phyloP scores from a whole-genome alignment of 345 rosid genomes.

The Salix viminalis region DNA sequence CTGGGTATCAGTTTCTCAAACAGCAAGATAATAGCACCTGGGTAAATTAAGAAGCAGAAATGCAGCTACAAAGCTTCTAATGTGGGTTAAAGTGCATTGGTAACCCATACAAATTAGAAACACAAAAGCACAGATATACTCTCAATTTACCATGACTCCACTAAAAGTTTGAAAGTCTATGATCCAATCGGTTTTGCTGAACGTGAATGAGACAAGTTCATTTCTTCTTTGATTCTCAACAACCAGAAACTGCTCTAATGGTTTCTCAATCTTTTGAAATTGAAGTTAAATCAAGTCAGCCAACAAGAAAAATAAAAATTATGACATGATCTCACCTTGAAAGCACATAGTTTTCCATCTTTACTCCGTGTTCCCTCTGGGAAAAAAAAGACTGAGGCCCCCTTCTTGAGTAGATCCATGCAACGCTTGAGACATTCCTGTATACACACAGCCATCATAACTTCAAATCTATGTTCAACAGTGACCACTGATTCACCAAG shows the following conservation, averaged over 20 bases:
- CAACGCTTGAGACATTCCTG: constrained; percentile 92
- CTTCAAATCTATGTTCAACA: constrained; percentile 6
- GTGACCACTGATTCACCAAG: neutral
- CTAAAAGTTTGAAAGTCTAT: no score
- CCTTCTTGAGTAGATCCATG: constrained; percentile 71
- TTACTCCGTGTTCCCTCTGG: constrained; percentile 95
- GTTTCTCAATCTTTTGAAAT: no score
- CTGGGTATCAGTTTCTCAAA: neutral
- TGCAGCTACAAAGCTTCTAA: neutral
- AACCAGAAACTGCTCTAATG: neutral
- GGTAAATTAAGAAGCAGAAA: neutral
- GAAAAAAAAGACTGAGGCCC: constrained; percentile 78
- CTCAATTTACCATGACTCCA: no score
- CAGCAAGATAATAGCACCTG: neutral
- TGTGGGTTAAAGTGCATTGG: neutral
- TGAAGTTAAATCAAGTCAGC: neutral
- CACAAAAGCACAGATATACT: no score
- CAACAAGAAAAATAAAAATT: neutral
- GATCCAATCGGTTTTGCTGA: no score
- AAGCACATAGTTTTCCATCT: constrained; percentile 73
- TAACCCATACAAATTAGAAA: neutral
- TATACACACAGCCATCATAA: constrained; percentile 12
- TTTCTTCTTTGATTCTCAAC: neutral
- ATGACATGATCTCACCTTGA: constrained; percentile 58
- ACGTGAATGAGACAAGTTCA: neutral